A percentile compares a stretch with the other conserved stretches of the same genome.
phyloP scores from a whole-genome alignment of 2,329 filamentous ascomycete species.

The Monosporascus sp. region DNA sequence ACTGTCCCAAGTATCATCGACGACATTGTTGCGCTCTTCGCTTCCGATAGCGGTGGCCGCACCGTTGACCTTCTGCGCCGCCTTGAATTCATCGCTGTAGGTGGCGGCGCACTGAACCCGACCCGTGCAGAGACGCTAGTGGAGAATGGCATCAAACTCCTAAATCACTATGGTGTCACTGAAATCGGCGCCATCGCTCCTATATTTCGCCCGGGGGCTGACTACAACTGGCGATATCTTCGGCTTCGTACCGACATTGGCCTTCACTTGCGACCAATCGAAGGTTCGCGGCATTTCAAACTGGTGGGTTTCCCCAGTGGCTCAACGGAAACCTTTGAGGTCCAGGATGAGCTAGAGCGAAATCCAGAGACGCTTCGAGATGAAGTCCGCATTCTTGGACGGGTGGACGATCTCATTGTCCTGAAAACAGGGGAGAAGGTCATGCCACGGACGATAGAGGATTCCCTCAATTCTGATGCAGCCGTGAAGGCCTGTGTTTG shows the following conservation, averaged over 20 bases:
- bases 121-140: constrained; percentile 18
- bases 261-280: constrained; percentile 18
- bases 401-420: constrained; percentile 24
- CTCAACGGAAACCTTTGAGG: constrained; percentile 20
- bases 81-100: constrained; percentile 27
- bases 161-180: constrained; percentile 32
- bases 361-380: constrained; percentile 13
- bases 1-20: constrained; percentile 30
- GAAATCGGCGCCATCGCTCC: constrained; percentile 29
- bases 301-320: constrained; percentile 24
- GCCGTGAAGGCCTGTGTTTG: constrained; percentile 7
- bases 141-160: constrained; percentile 19
- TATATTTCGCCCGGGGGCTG: constrained; percentile 23
- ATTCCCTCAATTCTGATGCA: constrained; percentile 1
- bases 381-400: constrained; percentile 25
- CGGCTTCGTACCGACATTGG: constrained; percentile 26
- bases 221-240: constrained; percentile 28
- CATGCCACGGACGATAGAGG: constrained; percentile 8
- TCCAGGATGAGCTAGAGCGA: constrained; percentile 27
- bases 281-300: constrained; percentile 15
- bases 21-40: constrained; percentile 18
- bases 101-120: constrained; percentile 26
- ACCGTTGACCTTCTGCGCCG: constrained; percentile 9
- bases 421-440: constrained; percentile 15
- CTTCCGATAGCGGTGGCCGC: constrained; percentile 1